Evolutionary conservation across 1,139 yeast genomes (phyloP), one percentile per base, ranked within the genome.

Genomic region (Protomyces inouyei): DNA sequence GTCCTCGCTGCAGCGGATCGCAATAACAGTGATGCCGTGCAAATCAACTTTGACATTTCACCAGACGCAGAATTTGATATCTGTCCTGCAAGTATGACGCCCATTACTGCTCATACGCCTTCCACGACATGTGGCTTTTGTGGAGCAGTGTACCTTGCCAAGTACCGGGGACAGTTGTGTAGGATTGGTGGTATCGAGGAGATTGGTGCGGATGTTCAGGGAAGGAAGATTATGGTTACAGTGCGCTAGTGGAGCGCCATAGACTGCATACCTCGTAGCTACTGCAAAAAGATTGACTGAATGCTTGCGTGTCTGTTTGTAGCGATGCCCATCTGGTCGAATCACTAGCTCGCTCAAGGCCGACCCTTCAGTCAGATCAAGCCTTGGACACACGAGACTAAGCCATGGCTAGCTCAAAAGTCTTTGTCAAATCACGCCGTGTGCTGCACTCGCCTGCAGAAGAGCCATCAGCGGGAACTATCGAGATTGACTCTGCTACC

Each of bases 151-250:
- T 95, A 93, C 74, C 88, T 87, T 71, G 80, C 85, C 5, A 81
- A 83, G 66, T 87, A 85, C 73, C 85, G 87, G 79, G 98, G 97
- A 60, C 82, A 83, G 70, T 72, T 90, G 53, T 93, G 97, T 77
- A 79, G 77, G 64, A 85, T 95, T 68, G 88, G 97, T 5, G 77
- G 81, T 55, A 80, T 95, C 69, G 87, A 97, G 6, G 79, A 82
- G 64, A 85, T 95, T 69, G 98, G 98, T 32, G 90, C 91, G n/a
- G 88, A 95, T 35, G 95, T 96, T n/a, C 87, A 97, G 36, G 98
- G 98, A 25, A 46, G 65, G 38, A 55, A 61, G 40, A 55, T 61
- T n/a, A 60, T 61, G 54, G 37, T 51, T 18, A 28, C 36, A 14
- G 54, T 28, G 37, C 37, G 54, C 23, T 18, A 60, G 28, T 25